phyloP scores from a whole-genome alignment of 2,329 filamentous ascomycete species.

The Nannizziopsis arthrosporioides region DNA sequence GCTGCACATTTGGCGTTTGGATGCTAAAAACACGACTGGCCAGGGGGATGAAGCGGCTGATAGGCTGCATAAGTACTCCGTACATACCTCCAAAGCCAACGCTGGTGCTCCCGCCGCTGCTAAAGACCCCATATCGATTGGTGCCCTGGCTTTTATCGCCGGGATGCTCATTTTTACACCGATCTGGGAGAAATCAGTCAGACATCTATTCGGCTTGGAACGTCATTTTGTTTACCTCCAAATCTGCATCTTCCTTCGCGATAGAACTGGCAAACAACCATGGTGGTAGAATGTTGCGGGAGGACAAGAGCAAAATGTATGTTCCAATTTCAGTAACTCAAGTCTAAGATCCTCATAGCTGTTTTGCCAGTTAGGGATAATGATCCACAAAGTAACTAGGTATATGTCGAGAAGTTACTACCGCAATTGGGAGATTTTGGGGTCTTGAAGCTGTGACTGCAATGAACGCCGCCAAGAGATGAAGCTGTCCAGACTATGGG shows the following conservation, averaged over 20 bases:
- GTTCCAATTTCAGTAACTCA: background rate
- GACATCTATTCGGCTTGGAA: background rate
- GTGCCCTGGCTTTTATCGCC: conserved; percentile 20
- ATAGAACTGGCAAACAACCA: conserved; percentile 52
- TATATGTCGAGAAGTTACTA: too few relatives aligned
- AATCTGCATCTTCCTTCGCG: conserved; percentile 54
- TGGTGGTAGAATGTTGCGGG: conserved; percentile 15
- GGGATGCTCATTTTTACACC: conserved; percentile 51
- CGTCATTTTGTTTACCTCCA: conserved; percentile 40
- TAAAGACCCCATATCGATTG: conserved; percentile 45
- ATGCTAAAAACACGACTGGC: too few relatives aligned
- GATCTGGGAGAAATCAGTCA: conserved; percentile 32
- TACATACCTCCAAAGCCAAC: conserved; percentile 16
- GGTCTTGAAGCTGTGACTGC: too few relatives aligned
- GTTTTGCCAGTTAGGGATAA: background rate
- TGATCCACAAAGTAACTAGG: too few relatives aligned
- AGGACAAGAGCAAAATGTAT: background rate
- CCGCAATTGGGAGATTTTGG: too few relatives aligned
- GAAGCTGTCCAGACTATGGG: too few relatives aligned
- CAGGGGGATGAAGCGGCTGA: too few relatives aligned
- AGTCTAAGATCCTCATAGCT: background rate
- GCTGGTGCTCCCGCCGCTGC: conserved; percentile 17
- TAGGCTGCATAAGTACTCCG: background rate
- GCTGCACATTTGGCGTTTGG: too few relatives aligned
- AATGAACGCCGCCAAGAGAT: too few relatives aligned